These are phyloP conservation scores for Arthrobotrys megalospora DNA, from an alignment of 2,329 filamentous ascomycete genomes.

Conservation along the genomic window DNA sequence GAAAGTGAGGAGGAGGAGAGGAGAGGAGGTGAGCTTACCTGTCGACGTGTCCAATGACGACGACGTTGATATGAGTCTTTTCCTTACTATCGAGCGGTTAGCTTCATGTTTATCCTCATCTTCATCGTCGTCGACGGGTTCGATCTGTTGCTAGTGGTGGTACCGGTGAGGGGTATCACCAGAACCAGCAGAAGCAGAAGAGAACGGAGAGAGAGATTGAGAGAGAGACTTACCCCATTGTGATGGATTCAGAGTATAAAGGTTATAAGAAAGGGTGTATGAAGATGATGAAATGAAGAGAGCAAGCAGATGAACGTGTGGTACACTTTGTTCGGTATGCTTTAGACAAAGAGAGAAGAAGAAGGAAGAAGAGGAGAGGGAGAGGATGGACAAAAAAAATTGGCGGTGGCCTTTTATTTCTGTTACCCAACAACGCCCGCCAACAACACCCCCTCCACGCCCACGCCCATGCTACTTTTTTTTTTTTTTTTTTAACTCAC, in stretches of 20 bases:
- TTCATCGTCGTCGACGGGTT: neutral
- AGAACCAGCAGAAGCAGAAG: neutral
- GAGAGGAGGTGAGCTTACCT: slow-evolving; percentile 41
- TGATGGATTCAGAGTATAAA: slow-evolving; percentile 65
- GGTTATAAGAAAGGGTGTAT: slow-evolving; percentile 41
- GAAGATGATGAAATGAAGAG: slow-evolving; percentile 30
- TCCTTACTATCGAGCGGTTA: slow-evolving; percentile 79
- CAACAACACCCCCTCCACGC: slow-evolving; percentile 2
- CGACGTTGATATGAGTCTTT: slow-evolving; percentile 90
- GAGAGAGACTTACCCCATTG: slow-evolving; percentile 67
- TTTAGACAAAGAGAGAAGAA: slow-evolving; percentile 60
- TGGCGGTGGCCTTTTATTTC: slow-evolving; percentile 35
- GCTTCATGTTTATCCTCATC: slow-evolving; percentile 1
- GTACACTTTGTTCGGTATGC: slow-evolving; percentile 61
- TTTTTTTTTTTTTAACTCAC: slow-evolving; percentile 26
- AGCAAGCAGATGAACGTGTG: slow-evolving; percentile 61
- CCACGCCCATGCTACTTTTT: slow-evolving; percentile 3
- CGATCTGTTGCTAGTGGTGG: too few relatives aligned
- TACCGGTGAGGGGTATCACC: neutral
- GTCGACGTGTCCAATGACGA: slow-evolving; percentile 80
- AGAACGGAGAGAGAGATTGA: slow-evolving; percentile 15
- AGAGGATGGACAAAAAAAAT: slow-evolving; percentile 16
- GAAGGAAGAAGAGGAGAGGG: slow-evolving; percentile 21
- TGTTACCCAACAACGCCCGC: slow-evolving; percentile 12
- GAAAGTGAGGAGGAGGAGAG: slow-evolving; percentile 10